Evolutionary conservation across 768 basidiomycete genomes (phyloP), one percentile per base, ranked within the genome.

Genomic region (Xerocomus brunneocitrinus): DNA sequence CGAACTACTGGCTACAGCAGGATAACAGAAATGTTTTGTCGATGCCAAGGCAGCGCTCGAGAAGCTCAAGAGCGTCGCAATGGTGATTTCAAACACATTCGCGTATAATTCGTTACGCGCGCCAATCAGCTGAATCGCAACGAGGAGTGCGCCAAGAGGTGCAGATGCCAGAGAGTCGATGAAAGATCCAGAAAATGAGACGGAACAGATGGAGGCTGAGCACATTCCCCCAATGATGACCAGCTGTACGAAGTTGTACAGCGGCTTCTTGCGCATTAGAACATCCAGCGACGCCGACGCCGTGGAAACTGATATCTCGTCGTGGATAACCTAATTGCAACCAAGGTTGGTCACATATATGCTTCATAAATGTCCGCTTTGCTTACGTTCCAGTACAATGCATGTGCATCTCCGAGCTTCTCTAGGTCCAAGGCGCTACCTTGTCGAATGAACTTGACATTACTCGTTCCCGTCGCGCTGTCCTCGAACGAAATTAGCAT

Each of bases 401-500:
- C 64, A 64, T 90, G 83, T 22, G 83, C 83, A 28, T 83, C 81
- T 6, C 81, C 76, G 3, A 93, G 77, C 70, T 92, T 93, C 36
- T 81, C 84, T 8, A 94, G 76, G 65, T 93, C 87, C 38, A 93
- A 73, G 8, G 83, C 77, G 51, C 82, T 83, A 12, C 77, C 73
- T 68, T 89, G 88, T 50, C 84, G 79, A 53, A 89, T 87, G 62
- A 91, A 79, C 71, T 88, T 89, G 66, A 91, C 80, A 62, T 84
- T 86, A 60, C 83, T 86, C 5, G 90, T 93, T 49, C 89, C 85
- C 2, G 91, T 92, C 3, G 82, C 73, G 24, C 73, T 74, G 68
- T 95, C 92, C 59, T 89, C 87, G 62, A 95, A 94, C 42, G 86
- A 84, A 64, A 93, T 79, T 32, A 94, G 77, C 72, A 90, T 83